Percentiles rank a stretch among this genome's conserved stretches.
phyloP scores from a whole-genome alignment of 1,284 basidiomycete genomes.

The Papiliotrema laurentii region DNA sequence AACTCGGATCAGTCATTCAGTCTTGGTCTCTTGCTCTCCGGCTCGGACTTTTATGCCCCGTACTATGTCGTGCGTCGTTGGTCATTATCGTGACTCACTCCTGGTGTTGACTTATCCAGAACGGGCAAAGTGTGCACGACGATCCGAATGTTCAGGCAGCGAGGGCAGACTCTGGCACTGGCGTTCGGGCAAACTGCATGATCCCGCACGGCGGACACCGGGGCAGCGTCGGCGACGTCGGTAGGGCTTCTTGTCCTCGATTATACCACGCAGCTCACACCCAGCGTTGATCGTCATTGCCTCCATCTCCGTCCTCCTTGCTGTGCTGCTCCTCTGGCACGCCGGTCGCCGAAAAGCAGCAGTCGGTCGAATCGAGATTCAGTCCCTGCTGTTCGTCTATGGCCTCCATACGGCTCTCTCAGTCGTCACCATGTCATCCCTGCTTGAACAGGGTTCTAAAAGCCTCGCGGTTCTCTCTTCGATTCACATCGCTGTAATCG shows the following conservation, averaged over 20 bases:
- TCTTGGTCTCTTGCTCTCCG: slow-evolving; percentile 33
- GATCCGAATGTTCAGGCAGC: slow-evolving; percentile 34
- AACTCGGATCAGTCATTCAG: slow-evolving; percentile 15
- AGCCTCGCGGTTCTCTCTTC: slow-evolving; percentile 66
- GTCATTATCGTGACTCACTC: background rate
- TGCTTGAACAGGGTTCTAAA: slow-evolving; percentile 62
- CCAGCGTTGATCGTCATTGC: slow-evolving; percentile 39
- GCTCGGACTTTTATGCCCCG: slow-evolving; percentile 23
- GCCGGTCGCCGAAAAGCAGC: slow-evolving; percentile 33
- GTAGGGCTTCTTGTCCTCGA: slow-evolving; percentile 15
- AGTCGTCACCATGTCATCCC: slow-evolving; percentile 68
- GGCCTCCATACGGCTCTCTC: slow-evolving; percentile 68
- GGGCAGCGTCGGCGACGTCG: slow-evolving; percentile 41
- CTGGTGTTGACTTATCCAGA: slow-evolving; percentile 6
- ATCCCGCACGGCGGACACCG: slow-evolving; percentile 32
- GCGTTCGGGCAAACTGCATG: slow-evolving; percentile 37
- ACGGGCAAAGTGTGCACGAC: slow-evolving; percentile 15
- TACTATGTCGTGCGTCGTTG: slow-evolving; percentile 30
- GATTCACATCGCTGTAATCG: slow-evolving; percentile 63
- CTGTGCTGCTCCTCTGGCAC: slow-evolving; percentile 17
- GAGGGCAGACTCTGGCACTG: slow-evolving; percentile 26
- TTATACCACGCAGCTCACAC: background rate
- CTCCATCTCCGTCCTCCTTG: slow-evolving; percentile 28
- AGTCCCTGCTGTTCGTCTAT: slow-evolving; percentile 53
- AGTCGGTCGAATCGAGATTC: slow-evolving; percentile 40